Percentiles rank a stretch among this genome's conserved stretches.
Evolutionary conservation across 1,284 basidiomycete genomes (phyloP).

Genomic region (Pterula multifida): DNA sequence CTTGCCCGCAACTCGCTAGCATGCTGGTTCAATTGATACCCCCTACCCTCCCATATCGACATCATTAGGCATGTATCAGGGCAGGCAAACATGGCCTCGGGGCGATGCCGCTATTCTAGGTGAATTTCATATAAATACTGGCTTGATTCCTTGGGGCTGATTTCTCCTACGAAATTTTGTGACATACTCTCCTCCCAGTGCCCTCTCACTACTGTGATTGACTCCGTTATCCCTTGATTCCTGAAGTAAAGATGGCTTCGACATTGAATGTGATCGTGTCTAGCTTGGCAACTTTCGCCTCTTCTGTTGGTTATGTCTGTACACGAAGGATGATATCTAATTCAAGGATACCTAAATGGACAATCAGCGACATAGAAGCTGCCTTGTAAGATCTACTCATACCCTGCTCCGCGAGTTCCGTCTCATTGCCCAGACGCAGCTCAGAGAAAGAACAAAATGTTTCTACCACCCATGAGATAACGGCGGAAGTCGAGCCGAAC

Average conservation of each 20-base stretch:
- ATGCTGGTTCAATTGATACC: background rate
- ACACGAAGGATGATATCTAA: constrained; percentile 1
- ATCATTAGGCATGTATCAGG: background rate
- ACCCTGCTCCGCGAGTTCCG: background rate
- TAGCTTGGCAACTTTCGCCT: background rate
- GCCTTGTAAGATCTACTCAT: background rate
- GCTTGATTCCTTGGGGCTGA: background rate
- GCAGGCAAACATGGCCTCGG: background rate
- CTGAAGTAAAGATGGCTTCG: background rate
- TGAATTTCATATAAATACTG: background rate
- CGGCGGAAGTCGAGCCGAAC: background rate
- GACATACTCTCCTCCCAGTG: background rate
- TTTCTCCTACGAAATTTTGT: background rate
- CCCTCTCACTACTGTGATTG: background rate
- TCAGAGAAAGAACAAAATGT: background rate
- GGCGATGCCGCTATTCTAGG: background rate
- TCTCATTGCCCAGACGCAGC: background rate
- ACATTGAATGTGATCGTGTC: background rate
- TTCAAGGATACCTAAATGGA: background rate
- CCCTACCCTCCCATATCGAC: background rate
- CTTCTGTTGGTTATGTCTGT: background rate
- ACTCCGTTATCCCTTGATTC: background rate
- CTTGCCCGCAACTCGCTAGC: too few relatives aligned
- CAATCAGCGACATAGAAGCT: background rate
- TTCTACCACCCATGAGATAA: background rate